Evolutionary conservation across 140 eudicot species (phyloP), one percentile per base, ranked within the genome.

Genomic region (Anethum foeniculum): DNA sequence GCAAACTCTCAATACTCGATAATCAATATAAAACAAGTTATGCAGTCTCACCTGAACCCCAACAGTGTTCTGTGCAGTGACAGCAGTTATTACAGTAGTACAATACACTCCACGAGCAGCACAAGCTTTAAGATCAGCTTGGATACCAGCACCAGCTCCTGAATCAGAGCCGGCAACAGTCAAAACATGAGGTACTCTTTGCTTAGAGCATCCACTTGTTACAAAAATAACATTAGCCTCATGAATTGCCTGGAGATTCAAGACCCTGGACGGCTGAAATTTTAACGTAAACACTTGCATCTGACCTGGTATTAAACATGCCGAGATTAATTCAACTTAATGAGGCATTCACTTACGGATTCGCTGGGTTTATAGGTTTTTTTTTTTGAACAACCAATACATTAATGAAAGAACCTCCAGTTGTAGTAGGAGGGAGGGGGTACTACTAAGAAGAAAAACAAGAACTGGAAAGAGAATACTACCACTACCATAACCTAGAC

Each of bases 141-240:
- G 99, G 46, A 95, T 90, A 36, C 99, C 99, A 34, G 99, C 99
- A 47, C 99, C 97, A 43, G 95, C 95, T 81, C 99, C 99, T 41
- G 99, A 95, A 86, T 95, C 99, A 32, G 99, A 95, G 38, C 99
- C 99, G 39, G 99, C 99, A n/a, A 95, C 93, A 3, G 92, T 92
- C 32, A 95, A 82, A 71, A 95, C 99, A 82, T 90, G 97, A 5
- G 97, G 97, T 16, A 85, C 71, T 72, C 85, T 90, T 4, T 65
- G 79, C 19, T 77, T 80, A 65, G 77, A 58, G 67, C 83, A 75
- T 18, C 68, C 85, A 34, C 74, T 80, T 79, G 84, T 81, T 76
- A 79, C 19, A 25, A 80, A 54, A 54, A 75, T 74, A 12, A 74
- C 85, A 77, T 81, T 76, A 4, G 84, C 84, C 77, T 83, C 89